Evolutionary conservation across 306 rosid genomes (phyloP), one percentile per base, ranked within the genome.

Genomic region (Prosopis cineraria): DNA sequence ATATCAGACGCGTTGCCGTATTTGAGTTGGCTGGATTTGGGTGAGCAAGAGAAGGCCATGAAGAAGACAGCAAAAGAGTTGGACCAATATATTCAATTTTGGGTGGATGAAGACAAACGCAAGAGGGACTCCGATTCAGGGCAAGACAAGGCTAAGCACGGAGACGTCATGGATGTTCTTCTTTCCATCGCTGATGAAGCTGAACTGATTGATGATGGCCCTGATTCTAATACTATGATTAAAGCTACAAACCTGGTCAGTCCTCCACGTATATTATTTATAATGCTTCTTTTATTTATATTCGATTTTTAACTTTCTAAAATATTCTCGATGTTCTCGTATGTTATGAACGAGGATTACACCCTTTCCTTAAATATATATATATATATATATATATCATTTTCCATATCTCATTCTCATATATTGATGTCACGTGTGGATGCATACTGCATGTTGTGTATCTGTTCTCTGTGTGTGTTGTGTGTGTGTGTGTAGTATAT

Each of bases 11-110:
- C 76, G 1, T 1, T 78, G 44, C 85, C 90, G 0, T 83, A 16
- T 74, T 31, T 86, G 39, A 78, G 90, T 75, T 87, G 88, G 88
- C 64, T 87, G 60, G 90, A 84, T 63, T 62, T 86, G 75, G 90
- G 68, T 3, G 90, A 88, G 0, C 2, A 7, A 14, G 79, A 82
- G 53, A 82, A 85, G 70, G 24, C 65, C 5, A 85, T 85, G 88
- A 81, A 79, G 67, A 75, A 34, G 37, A 81, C 66, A 0, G 82
- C 78, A 0, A 75, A 62, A 37, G 82, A 78, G 47, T 62, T 84
- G 5, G 90, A 87, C 6, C 34, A 27, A 0, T 40, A 72, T 3
- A 13, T 8, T 34, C 25, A 14, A 1, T 36, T 33, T 10, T 87
- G 82, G 82, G 34, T 87, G 0, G 67, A 87, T 19, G 71, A 79